Conservation (phyloP, 2,329 filamentous ascomycete species). For the Colletotrichum phormii region DNA sequence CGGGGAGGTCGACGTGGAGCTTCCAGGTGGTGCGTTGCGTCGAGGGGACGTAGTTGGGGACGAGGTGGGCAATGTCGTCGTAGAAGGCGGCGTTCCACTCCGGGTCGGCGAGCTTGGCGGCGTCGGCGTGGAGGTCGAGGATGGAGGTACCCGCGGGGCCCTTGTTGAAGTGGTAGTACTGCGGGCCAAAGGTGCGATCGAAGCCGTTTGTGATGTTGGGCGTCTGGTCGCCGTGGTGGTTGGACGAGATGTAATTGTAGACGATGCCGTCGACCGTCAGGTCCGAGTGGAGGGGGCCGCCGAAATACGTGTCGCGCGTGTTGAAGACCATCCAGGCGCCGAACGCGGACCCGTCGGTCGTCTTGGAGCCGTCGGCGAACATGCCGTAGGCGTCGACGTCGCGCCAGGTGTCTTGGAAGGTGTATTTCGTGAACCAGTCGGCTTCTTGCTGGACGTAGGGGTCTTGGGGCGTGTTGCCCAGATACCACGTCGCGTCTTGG, state of each 20-base stretch:
- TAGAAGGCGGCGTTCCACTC: slow-evolving; percentile 72
- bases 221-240: slow-evolving; percentile 69
- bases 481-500: slow-evolving; percentile 71
- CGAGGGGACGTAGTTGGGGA: slow-evolving; percentile 69
- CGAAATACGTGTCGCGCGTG: slow-evolving; percentile 68
- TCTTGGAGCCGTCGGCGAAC: slow-evolving; percentile 49
- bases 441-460: slow-evolving; percentile 64
- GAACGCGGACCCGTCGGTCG: slow-evolving; percentile 60
- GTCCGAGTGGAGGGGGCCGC: slow-evolving; percentile 69
- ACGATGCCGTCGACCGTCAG: slow-evolving; percentile 71
- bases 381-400: slow-evolving; percentile 66
- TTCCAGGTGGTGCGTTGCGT: slow-evolving; percentile 62
- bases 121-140: slow-evolving; percentile 63
- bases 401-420: slow-evolving; percentile 66
- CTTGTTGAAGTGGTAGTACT: slow-evolving; percentile 71
- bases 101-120: slow-evolving; percentile 60
- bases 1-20: slow-evolving; percentile 62
- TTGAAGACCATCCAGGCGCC: slow-evolving; percentile 72
- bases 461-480: slow-evolving; percentile 63
- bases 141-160: slow-evolving; percentile 58
- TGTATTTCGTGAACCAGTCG: slow-evolving; percentile 74
- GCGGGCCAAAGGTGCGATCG: slow-evolving; percentile 71
- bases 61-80: slow-evolving; percentile 69
- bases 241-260: slow-evolving; percentile 70
- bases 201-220: slow-evolving; percentile 72